Evolutionary conservation across 75 land plant genomes (phyloP).

Genomic region (Pseudotsuga menziesii): DNA sequence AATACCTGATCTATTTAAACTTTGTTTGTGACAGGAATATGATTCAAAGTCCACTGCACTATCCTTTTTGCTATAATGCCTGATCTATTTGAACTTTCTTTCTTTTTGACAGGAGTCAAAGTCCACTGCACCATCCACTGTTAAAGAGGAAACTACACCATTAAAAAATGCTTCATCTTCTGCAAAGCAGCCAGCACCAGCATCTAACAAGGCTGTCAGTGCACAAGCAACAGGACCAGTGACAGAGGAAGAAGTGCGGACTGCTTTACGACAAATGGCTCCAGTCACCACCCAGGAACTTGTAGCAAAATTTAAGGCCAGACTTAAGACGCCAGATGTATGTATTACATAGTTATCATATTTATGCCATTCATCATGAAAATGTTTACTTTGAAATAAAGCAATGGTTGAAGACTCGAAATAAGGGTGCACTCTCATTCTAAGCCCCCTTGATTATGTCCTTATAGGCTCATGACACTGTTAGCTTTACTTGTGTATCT

Average conservation of each 20-base stretch:
- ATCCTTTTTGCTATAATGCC: slow-evolving; percentile 1
- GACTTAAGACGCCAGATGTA: slow-evolving; percentile 72
- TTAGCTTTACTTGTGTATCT: too few species aligned
- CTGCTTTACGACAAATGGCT: slow-evolving; percentile 53
- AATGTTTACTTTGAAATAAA: not conserved
- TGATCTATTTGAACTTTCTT: not conserved
- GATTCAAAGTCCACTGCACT: too few species aligned
- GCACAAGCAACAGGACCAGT: slow-evolving; percentile 55
- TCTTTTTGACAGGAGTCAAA: slow-evolving; percentile 42
- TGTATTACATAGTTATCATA: not conserved
- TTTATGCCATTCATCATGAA: not conserved
- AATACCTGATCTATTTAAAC: too few species aligned
- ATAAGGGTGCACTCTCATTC: not conserved
- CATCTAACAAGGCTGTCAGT: slow-evolving; percentile 25
- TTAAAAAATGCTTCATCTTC: slow-evolving; percentile 22
- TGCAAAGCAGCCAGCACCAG: slow-evolving; percentile 27
- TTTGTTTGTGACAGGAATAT: not conserved
- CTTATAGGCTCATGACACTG: too few species aligned
- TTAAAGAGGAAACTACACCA: slow-evolving; percentile 37
- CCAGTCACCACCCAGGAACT: slow-evolving; percentile 89
- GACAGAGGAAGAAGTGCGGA: slow-evolving; percentile 86
- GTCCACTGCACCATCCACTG: slow-evolving; percentile 16
- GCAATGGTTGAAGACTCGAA: not conserved
- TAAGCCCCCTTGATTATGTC: not conserved
- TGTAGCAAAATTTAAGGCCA: slow-evolving; percentile 70